phyloP scores from a whole-genome alignment of 495 filamentous ascomycete species.

The Pseudevernia furfuracea region DNA sequence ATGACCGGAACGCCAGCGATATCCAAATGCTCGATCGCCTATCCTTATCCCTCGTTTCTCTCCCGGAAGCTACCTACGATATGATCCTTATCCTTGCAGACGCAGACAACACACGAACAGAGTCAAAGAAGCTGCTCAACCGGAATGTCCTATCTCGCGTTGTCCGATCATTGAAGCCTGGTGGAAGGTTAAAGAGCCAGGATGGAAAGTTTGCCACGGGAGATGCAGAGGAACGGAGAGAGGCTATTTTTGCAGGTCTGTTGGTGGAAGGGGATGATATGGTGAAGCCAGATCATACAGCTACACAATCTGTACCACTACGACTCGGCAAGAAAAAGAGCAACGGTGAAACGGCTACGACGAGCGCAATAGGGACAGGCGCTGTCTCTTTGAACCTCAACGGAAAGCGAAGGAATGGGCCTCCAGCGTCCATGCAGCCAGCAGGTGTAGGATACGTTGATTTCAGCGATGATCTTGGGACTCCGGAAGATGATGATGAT shows the following conservation, averaged over 20 bases:
- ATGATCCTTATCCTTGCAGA: constrained; percentile 76
- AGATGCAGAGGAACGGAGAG: constrained; percentile 44
- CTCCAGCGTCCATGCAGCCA: constrained; percentile 29
- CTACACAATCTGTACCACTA: constrained; percentile 62
- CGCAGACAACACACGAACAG: constrained; percentile 53
- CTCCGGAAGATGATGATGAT: constrained; percentile 51
- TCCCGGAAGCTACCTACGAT: constrained; percentile 74
- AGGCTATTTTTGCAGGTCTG: constrained; percentile 78
- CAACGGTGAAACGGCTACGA: constrained; percentile 27
- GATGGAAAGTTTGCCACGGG: constrained; percentile 51
- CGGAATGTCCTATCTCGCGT: constrained; percentile 62
- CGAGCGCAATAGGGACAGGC: constrained; percentile 27
- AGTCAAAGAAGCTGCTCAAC: constrained; percentile 54
- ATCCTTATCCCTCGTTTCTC: constrained; percentile 67
- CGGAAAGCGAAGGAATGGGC: constrained; percentile 38
- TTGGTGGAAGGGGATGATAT: constrained; percentile 53
- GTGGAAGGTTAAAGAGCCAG: constrained; percentile 61
- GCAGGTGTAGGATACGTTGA: constrained; percentile 66
- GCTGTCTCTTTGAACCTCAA: constrained; percentile 36
- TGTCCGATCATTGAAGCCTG: constrained; percentile 59
- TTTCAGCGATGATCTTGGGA: constrained; percentile 58
- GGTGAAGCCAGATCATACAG: constrained; percentile 62
- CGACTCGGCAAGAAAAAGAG: constrained; percentile 54
- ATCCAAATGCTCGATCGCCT: constrained; percentile 98
- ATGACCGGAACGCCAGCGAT: constrained; percentile 69